Conservation (phyloP, 352 stramenopile genomes). For the Phytophthora podocarpi region DNA sequence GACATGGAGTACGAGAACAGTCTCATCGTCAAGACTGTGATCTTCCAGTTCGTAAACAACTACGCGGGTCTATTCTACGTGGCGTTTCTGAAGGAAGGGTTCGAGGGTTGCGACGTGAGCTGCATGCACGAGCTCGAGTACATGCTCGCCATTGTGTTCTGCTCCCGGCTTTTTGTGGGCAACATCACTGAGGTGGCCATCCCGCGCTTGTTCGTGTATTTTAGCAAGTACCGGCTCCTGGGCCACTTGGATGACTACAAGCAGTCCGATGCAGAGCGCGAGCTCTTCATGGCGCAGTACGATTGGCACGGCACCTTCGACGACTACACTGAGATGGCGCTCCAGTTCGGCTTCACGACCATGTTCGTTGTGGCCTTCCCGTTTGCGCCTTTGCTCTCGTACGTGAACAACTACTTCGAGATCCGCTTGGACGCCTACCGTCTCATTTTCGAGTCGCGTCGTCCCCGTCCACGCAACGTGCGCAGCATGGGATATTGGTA, state of each 20-base stretch:
- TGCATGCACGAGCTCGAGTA: slow-evolving; percentile 92
- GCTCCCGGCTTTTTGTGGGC: slow-evolving; percentile 83
- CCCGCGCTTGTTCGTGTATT: slow-evolving; percentile 73
- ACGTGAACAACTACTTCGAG: slow-evolving; percentile 94
- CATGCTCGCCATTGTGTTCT: slow-evolving; percentile 93
- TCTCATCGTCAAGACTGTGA: slow-evolving; percentile 94
- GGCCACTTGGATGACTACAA: slow-evolving; percentile 53
- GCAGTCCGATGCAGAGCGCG: slow-evolving; percentile 62
- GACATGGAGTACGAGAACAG: slow-evolving; percentile 91
- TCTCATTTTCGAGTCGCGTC: slow-evolving; percentile 79
- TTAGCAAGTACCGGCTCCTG: slow-evolving; percentile 69
- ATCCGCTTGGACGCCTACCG: slow-evolving; percentile 91
- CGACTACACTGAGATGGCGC: slow-evolving; percentile 94
- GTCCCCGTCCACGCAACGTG: slow-evolving; percentile 79
- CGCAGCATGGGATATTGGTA: slow-evolving; percentile 94
- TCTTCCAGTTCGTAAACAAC: slow-evolving; percentile 97
- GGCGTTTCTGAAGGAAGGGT: slow-evolving; percentile 89
- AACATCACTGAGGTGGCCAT: slow-evolving; percentile 83
- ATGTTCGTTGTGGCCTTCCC: slow-evolving; percentile 94
- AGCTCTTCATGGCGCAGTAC: slow-evolving; percentile 85
- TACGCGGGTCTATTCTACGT: slow-evolving; percentile 95
- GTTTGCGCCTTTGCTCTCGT: slow-evolving; percentile 91
- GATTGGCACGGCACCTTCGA: slow-evolving; percentile 89
- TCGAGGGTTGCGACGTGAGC: slow-evolving; percentile 69
- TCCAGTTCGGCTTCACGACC: slow-evolving; percentile 89